Evolutionary conservation across 306 rosid species (phyloP).

Genomic region (Nissolia schottii): DNA sequence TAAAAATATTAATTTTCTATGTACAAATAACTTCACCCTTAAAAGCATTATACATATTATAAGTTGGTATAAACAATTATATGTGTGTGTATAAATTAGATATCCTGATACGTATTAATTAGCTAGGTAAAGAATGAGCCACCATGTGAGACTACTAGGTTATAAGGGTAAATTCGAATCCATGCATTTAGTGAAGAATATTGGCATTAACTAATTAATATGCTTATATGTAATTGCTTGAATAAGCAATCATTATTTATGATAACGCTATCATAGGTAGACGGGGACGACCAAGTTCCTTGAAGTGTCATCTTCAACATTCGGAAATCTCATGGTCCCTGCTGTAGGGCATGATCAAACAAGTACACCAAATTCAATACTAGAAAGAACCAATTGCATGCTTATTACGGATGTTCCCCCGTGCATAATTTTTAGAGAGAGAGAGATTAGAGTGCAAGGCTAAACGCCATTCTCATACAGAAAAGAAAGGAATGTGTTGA

Average conservation of each 20-base stretch:
- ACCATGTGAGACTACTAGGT: no score
- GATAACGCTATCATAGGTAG: not conserved
- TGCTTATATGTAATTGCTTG: not conserved
- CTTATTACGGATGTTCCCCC: not conserved
- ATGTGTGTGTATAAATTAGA: no score
- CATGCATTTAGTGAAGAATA: not conserved
- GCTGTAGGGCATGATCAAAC: not conserved
- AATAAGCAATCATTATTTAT: not conserved
- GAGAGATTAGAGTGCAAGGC: no score
- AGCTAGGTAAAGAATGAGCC: no score
- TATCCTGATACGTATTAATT: no score
- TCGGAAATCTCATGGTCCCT: not conserved
- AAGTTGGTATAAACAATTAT: no score
- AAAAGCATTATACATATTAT: no score
- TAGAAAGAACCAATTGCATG: not conserved
- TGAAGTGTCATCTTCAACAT: not conserved
- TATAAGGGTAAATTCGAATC: no score
- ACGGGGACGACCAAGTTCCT: not conserved
- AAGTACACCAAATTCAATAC: not conserved
- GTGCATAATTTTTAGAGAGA: not conserved
- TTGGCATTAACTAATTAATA: not conserved
- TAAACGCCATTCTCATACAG: no score
- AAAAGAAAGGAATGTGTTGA: no score
- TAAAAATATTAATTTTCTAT: no score
- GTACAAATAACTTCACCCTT: no score